Conservation (phyloP, 257 asterid species). For the Lycium barbarum region DNA sequence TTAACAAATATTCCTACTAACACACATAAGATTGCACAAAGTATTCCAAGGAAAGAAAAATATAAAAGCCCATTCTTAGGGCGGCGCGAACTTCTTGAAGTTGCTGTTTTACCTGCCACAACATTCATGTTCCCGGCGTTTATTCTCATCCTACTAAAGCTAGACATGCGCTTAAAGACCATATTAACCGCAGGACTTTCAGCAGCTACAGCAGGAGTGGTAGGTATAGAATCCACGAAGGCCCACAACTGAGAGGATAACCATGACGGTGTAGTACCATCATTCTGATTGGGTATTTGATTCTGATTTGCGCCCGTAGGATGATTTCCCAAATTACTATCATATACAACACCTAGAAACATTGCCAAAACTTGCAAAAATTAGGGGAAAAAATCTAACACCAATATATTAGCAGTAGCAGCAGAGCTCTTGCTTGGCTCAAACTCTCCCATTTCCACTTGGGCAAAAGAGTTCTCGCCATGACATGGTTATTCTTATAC, state of each 20-base stretch:
- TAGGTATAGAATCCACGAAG: conserved; percentile 98
- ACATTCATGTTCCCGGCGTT: conserved; percentile 53
- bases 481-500: conserved; percentile 47
- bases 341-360: conserved; percentile 72
- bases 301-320: conserved; percentile 59
- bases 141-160: conserved; percentile 76
- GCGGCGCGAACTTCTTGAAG: conserved; percentile 56
- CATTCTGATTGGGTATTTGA: conserved; percentile 49
- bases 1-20: conserved; percentile 48
- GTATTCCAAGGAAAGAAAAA: conserved; percentile 65
- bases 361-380: conserved; percentile 51
- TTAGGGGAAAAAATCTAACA: conserved; percentile 49
- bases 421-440: conserved; percentile 86
- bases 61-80: conserved; percentile 55
- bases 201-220: conserved; percentile 95
- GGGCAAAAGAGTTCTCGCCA: conserved; percentile 88
- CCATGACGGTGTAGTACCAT: conserved; percentile 79
- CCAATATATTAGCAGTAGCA: conserved; percentile 42
- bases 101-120: conserved; percentile 61
- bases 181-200: conserved; percentile 75
- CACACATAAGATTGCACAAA: conserved; percentile 81
- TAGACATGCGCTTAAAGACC: conserved; percentile 82
- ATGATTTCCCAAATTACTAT: conserved; percentile 51
- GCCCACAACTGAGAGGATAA: conserved; percentile 80
- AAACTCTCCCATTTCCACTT: conserved; percentile 89